Evolutionary conservation across 805 yeast species (phyloP), one percentile per base, ranked within the genome.

Genomic region (Saccharomycopsis capsularis): DNA sequence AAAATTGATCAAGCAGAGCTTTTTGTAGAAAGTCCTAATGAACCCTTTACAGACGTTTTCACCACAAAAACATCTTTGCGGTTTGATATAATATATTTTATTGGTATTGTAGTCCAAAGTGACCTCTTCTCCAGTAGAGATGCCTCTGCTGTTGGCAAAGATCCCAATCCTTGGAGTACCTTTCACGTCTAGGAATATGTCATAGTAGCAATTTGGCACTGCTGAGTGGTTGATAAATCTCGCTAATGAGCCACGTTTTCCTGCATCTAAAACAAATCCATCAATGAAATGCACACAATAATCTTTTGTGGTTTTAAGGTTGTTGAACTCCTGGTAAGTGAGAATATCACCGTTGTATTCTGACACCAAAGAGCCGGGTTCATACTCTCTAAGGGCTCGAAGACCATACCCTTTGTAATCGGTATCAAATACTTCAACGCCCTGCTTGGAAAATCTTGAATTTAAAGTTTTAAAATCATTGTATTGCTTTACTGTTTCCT

Each of bases 301-400:
- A 52, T 63, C 73, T 46, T 69, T 60, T 25, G 54, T 21, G n/a
- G 58, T 56, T 41, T 60, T 61, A 24, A 77, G 56, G 16, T 58
- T 52, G 27, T 67, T 65, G 59, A 73, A 68, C 43, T 67, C 70
- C 3, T 56, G 54, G 29, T 65, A 66, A 43, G 65, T 65, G 23
- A 75, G 66, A 15, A 74, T 70, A 47, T 75, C 79, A 11, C 79
- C 79, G 2, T 74, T 67, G 54, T 73, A 74, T 54, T 74, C 79
- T 25, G 70, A 58, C 25, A 74, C 65, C n/a, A 74, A 59, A 39
- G 63, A 65, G 3, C 66, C 68, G 15, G 71, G 65, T 3, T 59
- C 54, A 41, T 68, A 71, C 1, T 57, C 53, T 27, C 71, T 57
- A 2, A 62, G 57, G 2, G 78, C 68, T 16, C 69, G 53, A 13